A percentile compares a stretch with the other conserved stretches of the same genome.
Conservation (phyloP, 768 basidiomycete genomes). For the Serendipita vermifera region DNA sequence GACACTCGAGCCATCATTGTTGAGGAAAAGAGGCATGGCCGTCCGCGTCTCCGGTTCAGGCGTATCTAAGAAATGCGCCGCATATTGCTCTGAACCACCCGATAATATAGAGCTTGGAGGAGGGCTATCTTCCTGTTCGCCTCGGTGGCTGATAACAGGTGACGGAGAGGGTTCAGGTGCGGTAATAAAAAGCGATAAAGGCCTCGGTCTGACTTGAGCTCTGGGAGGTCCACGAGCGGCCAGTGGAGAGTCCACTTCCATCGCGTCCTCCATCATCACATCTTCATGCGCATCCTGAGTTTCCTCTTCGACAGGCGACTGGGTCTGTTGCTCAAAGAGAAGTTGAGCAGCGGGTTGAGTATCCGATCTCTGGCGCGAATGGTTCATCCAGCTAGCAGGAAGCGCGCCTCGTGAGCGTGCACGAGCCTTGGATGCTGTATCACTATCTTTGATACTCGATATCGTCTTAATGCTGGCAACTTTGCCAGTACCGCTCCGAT, state of each 20-base stretch:
- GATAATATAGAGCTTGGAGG: constrained; percentile 13
- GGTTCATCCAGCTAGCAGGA: background rate
- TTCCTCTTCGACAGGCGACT: no score
- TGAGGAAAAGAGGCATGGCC: constrained; percentile 39
- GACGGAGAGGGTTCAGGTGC: constrained; percentile 18
- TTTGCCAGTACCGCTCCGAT: background rate
- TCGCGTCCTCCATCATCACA: constrained; percentile 9
- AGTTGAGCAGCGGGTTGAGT: background rate
- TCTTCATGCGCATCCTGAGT: background rate
- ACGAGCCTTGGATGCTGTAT: constrained; percentile 57
- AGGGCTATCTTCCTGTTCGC: constrained; percentile 9
- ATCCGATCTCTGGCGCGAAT: background rate
- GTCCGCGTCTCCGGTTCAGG: constrained; percentile 62
- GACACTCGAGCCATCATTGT: constrained; percentile 30
- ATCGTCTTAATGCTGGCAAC: constrained; percentile 4
- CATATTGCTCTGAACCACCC: constrained; percentile 21
- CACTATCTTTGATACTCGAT: background rate
- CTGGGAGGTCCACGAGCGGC: background rate
- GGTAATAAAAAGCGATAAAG: constrained; percentile 12
- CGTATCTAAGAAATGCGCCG: constrained; percentile 32
- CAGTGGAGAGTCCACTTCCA: constrained; percentile 8
- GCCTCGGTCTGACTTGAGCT: background rate
- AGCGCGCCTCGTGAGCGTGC: constrained; percentile 2
- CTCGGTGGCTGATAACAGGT: constrained; percentile 23
- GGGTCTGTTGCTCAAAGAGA: background rate